Percentiles rank a stretch among this genome's conserved stretches.
Evolutionary conservation across 164 flowering plant species (phyloP).

Genomic region (Aristolochia fimbriata): DNA sequence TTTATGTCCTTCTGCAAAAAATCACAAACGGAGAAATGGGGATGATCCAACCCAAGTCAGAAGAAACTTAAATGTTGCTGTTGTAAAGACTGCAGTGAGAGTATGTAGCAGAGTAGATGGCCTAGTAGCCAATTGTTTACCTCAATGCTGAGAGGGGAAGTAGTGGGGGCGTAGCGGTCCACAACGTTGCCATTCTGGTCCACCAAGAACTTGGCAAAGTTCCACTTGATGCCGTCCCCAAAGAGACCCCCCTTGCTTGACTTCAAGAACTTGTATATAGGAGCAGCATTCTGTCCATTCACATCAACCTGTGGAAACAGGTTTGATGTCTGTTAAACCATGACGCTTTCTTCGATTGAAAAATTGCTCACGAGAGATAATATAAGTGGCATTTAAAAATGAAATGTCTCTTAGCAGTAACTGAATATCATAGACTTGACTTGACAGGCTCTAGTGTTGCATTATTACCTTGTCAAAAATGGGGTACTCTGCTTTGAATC

Average conservation of each 20-base stretch:
- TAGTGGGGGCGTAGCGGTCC: constrained; percentile 78
- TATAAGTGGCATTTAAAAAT: no score
- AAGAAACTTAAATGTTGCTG: no score
- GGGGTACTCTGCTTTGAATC: constrained; percentile 81
- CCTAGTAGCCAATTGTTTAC: no score
- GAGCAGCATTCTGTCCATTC: constrained; percentile 11
- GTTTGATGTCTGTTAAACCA: no score
- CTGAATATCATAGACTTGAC: no score
- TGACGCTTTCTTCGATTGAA: no score
- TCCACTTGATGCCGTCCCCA: constrained; percentile 16
- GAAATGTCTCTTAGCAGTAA: no score
- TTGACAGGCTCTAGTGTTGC: no score
- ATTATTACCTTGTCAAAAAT: constrained; percentile 69
- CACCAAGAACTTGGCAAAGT: constrained; percentile 22
- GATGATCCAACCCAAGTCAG: not conserved
- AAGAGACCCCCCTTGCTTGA: constrained; percentile 15
- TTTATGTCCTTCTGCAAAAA: constrained; percentile 40
- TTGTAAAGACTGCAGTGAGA: not conserved
- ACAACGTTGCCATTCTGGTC: constrained; percentile 63
- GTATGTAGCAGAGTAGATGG: no score
- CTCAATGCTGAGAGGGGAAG: constrained; percentile 82
- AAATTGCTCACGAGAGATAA: no score
- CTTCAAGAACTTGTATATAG: constrained; percentile 15
- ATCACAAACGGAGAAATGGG: not conserved
- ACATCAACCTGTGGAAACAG: constrained; percentile 9